Evolutionary conservation across 2,329 filamentous ascomycete species (phyloP).

Genomic region (Neopestalotiopsis clavispora): DNA sequence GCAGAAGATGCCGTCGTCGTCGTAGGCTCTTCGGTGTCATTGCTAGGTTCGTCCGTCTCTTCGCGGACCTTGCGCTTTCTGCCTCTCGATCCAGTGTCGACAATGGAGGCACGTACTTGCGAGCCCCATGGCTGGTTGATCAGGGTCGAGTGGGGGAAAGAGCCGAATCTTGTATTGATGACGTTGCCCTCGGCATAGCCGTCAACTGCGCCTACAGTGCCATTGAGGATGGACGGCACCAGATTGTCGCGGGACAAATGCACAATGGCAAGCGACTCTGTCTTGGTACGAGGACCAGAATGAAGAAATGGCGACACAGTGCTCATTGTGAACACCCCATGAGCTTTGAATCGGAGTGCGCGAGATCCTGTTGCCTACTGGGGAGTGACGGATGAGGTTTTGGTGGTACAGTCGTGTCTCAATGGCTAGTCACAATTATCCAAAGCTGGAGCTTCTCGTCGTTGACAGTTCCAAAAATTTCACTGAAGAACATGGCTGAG

Average conservation of each 20-base stretch:
- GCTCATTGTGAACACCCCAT: conserved; percentile 35
- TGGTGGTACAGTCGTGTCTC: neutral
- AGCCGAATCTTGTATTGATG: conserved; percentile 92
- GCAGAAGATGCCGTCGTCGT: conserved; percentile 15
- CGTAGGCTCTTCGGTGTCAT: conserved; percentile 35
- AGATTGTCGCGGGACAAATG: conserved; percentile 88
- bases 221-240: conserved; percentile 73
- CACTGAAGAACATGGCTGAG: conserved; percentile 17
- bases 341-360: neutral
- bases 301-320: conserved; percentile 77
- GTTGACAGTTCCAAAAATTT: conserved; percentile 16
- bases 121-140: conserved; percentile 86
- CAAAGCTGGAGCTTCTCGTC: neutral
- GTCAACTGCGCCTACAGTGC: conserved; percentile 65
- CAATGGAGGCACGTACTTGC: conserved; percentile 85
- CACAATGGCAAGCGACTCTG: conserved; percentile 77
- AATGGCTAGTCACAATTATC: neutral
- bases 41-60: conserved; percentile 51
- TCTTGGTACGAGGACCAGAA: conserved; percentile 64
- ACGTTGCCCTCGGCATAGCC: conserved; percentile 79
- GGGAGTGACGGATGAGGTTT: neutral
- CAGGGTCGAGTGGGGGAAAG: conserved; percentile 80
- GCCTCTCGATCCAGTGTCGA: conserved; percentile 90
- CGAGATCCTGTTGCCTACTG: neutral
- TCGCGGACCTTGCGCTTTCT: conserved; percentile 65